These are phyloP conservation scores for Hypoxylon sp. DNA, from an alignment of 2,329 filamentous ascomycete species.

Conservation along the genomic window DNA sequence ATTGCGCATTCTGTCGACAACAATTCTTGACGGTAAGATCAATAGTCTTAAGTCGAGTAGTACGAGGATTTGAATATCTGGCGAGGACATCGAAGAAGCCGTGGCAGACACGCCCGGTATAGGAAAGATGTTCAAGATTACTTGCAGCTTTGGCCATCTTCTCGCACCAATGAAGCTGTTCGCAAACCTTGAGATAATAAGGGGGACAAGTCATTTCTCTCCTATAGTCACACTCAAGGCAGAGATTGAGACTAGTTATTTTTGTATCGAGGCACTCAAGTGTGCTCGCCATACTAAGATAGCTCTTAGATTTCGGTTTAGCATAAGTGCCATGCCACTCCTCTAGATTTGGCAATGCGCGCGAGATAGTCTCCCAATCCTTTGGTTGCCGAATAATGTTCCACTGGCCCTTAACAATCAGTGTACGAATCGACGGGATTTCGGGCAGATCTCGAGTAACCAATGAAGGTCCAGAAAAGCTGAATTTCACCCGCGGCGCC, in stretches of 20 bases:
- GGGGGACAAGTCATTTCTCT: conserved; percentile 72
- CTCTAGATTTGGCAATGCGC: conserved; percentile 74
- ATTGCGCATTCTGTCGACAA: conserved; percentile 69
- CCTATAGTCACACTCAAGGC: conserved; percentile 78
- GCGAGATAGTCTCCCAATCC: conserved; percentile 73
- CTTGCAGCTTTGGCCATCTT: conserved; percentile 72
- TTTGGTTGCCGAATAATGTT: conserved; percentile 75
- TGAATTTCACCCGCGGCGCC: conserved; percentile 76
- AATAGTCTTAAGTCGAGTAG: conserved; percentile 71
- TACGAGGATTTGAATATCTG: conserved; percentile 62
- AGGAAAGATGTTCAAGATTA: conserved; percentile 75
- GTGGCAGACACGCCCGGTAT: conserved; percentile 79
- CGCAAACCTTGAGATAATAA: conserved; percentile 71
- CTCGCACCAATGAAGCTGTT: conserved; percentile 74
- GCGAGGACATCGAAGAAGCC: conserved; percentile 74
- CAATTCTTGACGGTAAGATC: conserved; percentile 82
- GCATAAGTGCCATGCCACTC: conserved; percentile 75
- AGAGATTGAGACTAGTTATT: conserved; percentile 74
- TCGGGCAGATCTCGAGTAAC: conserved; percentile 57
- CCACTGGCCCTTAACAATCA: conserved; percentile 82
- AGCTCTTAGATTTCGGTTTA: conserved; percentile 80
- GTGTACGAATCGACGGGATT: conserved; percentile 71
- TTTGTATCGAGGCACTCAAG: conserved; percentile 69
- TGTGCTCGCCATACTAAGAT: conserved; percentile 76
- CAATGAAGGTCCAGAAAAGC: conserved; percentile 43